Evolutionary conservation across 768 basidiomycete genomes (phyloP), one percentile per base, ranked within the genome.

Genomic region (Postia placenta): DNA sequence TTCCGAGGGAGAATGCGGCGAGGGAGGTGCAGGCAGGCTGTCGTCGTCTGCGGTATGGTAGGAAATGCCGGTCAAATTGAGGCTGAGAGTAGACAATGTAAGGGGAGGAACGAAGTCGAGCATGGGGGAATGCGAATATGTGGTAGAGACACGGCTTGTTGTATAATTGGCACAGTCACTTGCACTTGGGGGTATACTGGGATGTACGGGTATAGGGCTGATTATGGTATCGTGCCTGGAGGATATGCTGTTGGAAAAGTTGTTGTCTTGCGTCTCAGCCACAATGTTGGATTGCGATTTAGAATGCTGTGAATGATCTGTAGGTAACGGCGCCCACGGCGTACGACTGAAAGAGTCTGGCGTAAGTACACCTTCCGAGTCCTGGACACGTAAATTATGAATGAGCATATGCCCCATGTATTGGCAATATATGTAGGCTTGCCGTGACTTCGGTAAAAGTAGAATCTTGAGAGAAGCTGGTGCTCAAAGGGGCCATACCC

Each of bases 1-100:
- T 20, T 47, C 36, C 3, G 33, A 37, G n/a, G 46, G 23, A 23
- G 25, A 47, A 7, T 38, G 46, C 3, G 23, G 24, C 60, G 64
- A 5, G 59, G 37, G 5, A 11, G 28, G 45, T 14, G 19, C 25
- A 5, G 24, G 45, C 17, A 36, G 33, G 7, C 11, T 20, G 19
- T 33, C 25, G 15, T 45, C 25, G 15, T 24, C 27, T 5, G 15
- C 26, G n/a, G 45, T 17, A 35, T 28, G 28, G 28, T 28, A 45
- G 9, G 33, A 7, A 20, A 45, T 30, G n/a, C 5, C 19, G 28
- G 20, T 30, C 33, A 28, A 45, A 24, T 45, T 24, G 12, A 45
- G 30, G 19, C 30, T 35, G 17, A 45, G 27, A 11, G 27, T 17
- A 23, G 45, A 14, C 17, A 35, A 20, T 11, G 45, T 28, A 19